Base-by-base conservation (phyloP, 805 yeast species). In the Candida quercuum region DNA sequence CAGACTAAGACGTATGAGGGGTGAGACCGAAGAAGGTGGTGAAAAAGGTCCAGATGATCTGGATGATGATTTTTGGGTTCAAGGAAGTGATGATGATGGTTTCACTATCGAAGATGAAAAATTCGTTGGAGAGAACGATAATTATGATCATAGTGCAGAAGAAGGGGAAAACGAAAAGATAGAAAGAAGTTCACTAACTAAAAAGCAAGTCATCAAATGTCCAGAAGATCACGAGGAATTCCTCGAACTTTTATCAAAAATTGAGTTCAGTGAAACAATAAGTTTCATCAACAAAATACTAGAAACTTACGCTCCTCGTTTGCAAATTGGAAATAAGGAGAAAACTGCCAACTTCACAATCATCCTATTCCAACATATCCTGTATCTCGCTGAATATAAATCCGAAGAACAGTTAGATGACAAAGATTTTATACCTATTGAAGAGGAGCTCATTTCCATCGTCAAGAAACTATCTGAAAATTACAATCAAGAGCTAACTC, bases 291-390 rank as follows among this genome's bases (percentile, higher is more conserved):
- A 73, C 35, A 70, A 72, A 39, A 71, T 88, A 29, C 61, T 85
- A 39, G 70, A 69, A 36, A 55, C 66, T 0, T 78, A 81, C 59
- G 86, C 84, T 45, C 95, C 97, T 12, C 77, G 81, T 44, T 66
- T 85, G 37, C 87, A 85, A 3, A 74, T 69, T 38, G 97, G 95
- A 3, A 88, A 91, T 58, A 87, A 86, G 54, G 84, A 78, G 42
- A 80, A 74, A 51, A 61, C 85, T 46, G 84, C 81, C 18, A 54
- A 47, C 3, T 82, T 89, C 51, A 72, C 84, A 1, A 69, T 73
- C 3, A 72, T 85, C 9, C 48, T 88, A 12, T 66, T 85, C 43
- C 74, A 79, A 46, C 87, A 85, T 50, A 61, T 76, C 10, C 56
- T 85, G 29, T 63, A 68, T 40, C 53, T 79, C 23, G 60, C 76